Evolutionary conservation across 768 basidiomycete species (phyloP), one percentile per base, ranked within the genome.

Genomic region (Suillus subaureus): DNA sequence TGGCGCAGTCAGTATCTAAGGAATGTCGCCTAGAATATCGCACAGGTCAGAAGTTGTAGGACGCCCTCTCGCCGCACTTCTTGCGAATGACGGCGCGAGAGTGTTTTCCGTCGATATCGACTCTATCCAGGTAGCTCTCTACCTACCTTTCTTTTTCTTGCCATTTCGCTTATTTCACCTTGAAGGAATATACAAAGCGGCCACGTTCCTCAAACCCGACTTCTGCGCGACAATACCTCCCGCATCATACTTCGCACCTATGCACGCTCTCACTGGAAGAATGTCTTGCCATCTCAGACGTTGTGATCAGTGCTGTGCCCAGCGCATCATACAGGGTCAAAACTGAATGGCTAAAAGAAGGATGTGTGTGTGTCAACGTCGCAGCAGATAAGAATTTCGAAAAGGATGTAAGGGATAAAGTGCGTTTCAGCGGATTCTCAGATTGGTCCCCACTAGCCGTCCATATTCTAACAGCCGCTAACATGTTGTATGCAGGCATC

Each of bases 341-440:
- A 73, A 99, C 96, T 1, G 87, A 86, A 61, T 89, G 85, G 84
- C 81, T 99, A 67, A 98, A 97, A 79, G 93, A 96, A 67, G 97
- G 97, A 1, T 97, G 96, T 72, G 80, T 98, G 3, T 96, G 94
- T 69, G 78, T 99, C 65, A 99, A 99, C 72, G 92, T 99, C 26
- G 90, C 94, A 21, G 89, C 92, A 0, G 96, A 96, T 71, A 98
- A 97, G 83, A 99, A 99, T 76, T 99, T 99, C 71, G 95, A 97
- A 74, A 87, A 87, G 67, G 91, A 97, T 71, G 90, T 99, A 23
- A 84, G 94, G 67, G 94, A 97, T 23, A 94, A 96, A 86, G 96
- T 94, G 70, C 62, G 83, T 71, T 51, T 45, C 42, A 52, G 62
- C n/a, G 37, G 7, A 11, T 61, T 56, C 26, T 37, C 56, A 55